These are phyloP conservation scores for Blastobotrys mokoenaii DNA, from an alignment of 805 yeast species.

Conservation along the genomic window DNA sequence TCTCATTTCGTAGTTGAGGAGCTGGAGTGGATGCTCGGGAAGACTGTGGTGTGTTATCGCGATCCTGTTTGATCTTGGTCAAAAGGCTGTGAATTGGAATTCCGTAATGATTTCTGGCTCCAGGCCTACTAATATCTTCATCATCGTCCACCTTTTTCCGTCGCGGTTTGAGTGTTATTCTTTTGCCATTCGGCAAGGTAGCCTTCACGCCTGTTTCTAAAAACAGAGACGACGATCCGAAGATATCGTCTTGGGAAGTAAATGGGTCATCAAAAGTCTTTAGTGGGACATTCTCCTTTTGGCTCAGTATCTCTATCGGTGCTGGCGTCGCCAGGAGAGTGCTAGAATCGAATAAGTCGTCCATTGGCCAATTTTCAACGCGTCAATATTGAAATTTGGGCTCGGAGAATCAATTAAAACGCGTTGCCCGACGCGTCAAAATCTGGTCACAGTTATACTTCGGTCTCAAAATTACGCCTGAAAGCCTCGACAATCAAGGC, in stretches of 20 bases:
- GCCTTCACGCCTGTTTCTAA: neutral
- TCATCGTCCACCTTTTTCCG: neutral
- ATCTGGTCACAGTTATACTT: too few relatives aligned
- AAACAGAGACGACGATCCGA: too few relatives aligned
- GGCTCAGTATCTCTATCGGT: too few relatives aligned
- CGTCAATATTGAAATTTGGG: too few relatives aligned
- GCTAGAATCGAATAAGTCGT: too few relatives aligned
- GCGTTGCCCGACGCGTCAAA: too few relatives aligned
- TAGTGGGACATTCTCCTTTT: neutral
- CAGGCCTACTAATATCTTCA: neutral
- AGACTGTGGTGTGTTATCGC: neutral
- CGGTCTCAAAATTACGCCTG: too few relatives aligned
- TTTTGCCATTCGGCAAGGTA: neutral
- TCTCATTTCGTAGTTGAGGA: neutral
- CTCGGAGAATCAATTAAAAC: too few relatives aligned
- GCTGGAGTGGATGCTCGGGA: neutral
- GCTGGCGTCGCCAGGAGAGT: too few relatives aligned
- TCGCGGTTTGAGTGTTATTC: neutral
- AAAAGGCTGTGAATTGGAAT: slow-evolving; percentile 14
- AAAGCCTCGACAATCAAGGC: too few relatives aligned
- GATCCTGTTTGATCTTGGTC: slow-evolving; percentile 3
- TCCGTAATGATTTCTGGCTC: slow-evolving; percentile 13
- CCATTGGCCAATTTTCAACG: too few relatives aligned
- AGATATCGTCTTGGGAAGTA: too few relatives aligned
- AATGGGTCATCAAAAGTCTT: neutral